Conservation (phyloP, 176 grass and related monocot species). For the Neostapfia colusana region DNA sequence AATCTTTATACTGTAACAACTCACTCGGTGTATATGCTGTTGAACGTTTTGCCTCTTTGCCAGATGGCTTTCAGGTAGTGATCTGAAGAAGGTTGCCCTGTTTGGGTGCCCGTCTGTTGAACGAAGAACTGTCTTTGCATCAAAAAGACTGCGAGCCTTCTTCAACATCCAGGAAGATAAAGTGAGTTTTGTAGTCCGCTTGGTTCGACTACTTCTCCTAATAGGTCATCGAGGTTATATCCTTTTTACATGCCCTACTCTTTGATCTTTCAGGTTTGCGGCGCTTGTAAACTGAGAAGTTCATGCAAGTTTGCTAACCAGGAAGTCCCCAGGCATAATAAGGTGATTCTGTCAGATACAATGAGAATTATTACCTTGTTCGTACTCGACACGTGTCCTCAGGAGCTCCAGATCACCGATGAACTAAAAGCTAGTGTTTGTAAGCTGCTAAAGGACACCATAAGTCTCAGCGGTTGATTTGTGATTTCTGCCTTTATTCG, state of each 20-base stretch:
- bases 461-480: slow-evolving; percentile 63
- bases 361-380: slow-evolving; percentile 65
- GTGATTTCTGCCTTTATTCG: slow-evolving; percentile 13
- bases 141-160: slow-evolving; percentile 68
- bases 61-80: slow-evolving; percentile 75
- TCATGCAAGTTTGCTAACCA: slow-evolving; percentile 66
- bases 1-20: neutral
- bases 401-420: slow-evolving; percentile 33
- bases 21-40: neutral
- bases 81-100: slow-evolving; percentile 68
- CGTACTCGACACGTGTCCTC: slow-evolving; percentile 50
- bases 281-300: slow-evolving; percentile 62
- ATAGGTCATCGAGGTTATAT: neutral
- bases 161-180: slow-evolving; percentile 78
- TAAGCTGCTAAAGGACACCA: slow-evolving; percentile 71
- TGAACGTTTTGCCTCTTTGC: slow-evolving; percentile 16
- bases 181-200: slow-evolving; percentile 40
- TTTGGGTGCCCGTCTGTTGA: slow-evolving; percentile 68
- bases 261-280: slow-evolving; percentile 60
- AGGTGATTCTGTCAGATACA: slow-evolving; percentile 62
- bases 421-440: slow-evolving; percentile 59
- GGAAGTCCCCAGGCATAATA: slow-evolving; percentile 56
- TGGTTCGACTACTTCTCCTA: neutral
- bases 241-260: neutral
- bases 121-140: slow-evolving; percentile 68